These are phyloP conservation scores for Geotrichum fermentans DNA, from an alignment of 1,139 yeast genomes.

Conservation along the genomic window DNA sequence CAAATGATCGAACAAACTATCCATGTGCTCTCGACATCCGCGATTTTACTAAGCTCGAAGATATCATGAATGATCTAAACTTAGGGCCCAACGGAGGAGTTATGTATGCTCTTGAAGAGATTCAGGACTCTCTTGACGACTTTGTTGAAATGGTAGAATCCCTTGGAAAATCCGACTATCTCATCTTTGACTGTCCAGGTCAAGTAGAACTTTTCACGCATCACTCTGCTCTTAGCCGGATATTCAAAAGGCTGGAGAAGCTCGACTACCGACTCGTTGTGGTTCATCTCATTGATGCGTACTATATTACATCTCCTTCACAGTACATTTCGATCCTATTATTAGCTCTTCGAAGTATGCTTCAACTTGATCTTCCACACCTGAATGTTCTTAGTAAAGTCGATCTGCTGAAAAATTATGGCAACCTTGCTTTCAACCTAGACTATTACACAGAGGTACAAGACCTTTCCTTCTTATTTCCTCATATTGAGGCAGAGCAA, in stretches of 20 bases:
- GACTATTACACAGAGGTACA: constrained; percentile 92
- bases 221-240: constrained; percentile 70
- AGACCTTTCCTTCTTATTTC: constrained; percentile 64
- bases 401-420: constrained; percentile 70
- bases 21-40: constrained; percentile 84
- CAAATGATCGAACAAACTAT: constrained; percentile 79
- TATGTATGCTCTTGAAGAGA: constrained; percentile 75
- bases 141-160: constrained; percentile 56
- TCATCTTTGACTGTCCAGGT: constrained; percentile 95
- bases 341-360: constrained; percentile 83
- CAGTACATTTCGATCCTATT: constrained; percentile 83
- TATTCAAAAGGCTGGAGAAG: constrained; percentile 67
- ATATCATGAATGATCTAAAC: constrained; percentile 76
- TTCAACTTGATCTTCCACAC: constrained; percentile 88
- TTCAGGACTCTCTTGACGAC: constrained; percentile 50
- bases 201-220: constrained; percentile 95
- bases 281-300: constrained; percentile 81
- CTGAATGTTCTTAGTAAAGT: constrained; percentile 88
- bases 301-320: constrained; percentile 78
- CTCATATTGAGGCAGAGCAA: constrained; percentile 66
- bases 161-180: constrained; percentile 60
- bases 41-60: constrained; percentile 81
- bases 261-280: constrained; percentile 75
- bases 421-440: constrained; percentile 55
- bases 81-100: constrained; percentile 95